Evolutionary conservation across 768 basidiomycete genomes (phyloP).

Genomic region (Fibroporia radiculosa): DNA sequence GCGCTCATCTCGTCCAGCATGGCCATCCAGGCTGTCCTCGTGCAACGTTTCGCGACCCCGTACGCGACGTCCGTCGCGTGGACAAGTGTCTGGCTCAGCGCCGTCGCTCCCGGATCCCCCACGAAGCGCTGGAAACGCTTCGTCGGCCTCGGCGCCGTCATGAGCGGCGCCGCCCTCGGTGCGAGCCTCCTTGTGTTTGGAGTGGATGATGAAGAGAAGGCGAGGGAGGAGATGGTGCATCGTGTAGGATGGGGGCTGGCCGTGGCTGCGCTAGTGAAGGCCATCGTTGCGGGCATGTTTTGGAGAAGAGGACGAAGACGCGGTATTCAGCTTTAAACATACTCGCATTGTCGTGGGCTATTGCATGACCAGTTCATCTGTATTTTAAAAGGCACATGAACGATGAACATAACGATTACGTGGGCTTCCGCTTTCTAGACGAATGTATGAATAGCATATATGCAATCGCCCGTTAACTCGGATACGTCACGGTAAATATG

Average conservation of each 20-base stretch:
- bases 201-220: background rate
- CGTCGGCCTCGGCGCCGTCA: background rate
- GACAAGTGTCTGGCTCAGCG: slow-evolving; percentile 5
- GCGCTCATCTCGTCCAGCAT: slow-evolving; percentile 2
- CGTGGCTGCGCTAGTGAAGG: background rate
- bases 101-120: background rate
- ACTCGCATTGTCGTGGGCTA: too few species aligned
- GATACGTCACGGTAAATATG: too few species aligned
- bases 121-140: background rate
- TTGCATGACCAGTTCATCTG: too few species aligned
- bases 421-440: too few species aligned
- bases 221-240: background rate
- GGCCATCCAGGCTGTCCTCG: slow-evolving; percentile 4
- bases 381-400: too few species aligned
- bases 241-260: slow-evolving; percentile 2
- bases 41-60: slow-evolving; percentile 2
- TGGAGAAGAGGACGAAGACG: background rate
- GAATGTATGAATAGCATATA: too few species aligned
- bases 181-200: background rate
- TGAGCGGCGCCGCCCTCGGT: slow-evolving; percentile 1
- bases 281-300: background rate
- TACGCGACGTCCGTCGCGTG: slow-evolving; percentile 4
- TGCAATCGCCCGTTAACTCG: too few species aligned
- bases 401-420: too few species aligned
- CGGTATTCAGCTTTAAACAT: background rate